These are phyloP conservation scores for Colletotrichum lindemuthianum DNA, from an alignment of 2,329 filamentous ascomycete genomes.

Conservation along the genomic window DNA sequence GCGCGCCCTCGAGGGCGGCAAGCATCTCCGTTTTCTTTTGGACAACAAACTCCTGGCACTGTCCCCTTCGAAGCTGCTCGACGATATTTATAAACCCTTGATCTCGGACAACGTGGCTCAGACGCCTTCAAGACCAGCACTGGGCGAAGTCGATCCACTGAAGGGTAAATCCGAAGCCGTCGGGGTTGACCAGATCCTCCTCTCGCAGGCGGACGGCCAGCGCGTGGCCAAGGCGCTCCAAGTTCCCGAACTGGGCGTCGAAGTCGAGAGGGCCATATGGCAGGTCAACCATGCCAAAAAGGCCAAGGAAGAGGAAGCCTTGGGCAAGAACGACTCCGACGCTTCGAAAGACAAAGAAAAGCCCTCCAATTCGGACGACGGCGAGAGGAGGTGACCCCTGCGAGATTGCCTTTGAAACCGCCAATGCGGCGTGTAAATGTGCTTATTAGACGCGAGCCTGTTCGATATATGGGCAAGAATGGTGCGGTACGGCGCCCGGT, in stretches of 20 bases:
- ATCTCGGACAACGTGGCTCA: conserved; percentile 45
- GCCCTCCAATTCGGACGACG: conserved; percentile 19
- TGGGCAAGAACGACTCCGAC: conserved; percentile 28
- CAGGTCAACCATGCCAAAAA: conserved; percentile 69
- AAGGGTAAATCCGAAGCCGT: conserved; percentile 34
- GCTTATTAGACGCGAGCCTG: conserved; percentile 20
- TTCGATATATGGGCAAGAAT: conserved; percentile 20
- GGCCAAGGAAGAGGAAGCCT: conserved; percentile 47
- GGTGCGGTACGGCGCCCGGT: neutral
- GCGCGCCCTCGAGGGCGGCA: conserved; percentile 85
- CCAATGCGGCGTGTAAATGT: conserved; percentile 22
- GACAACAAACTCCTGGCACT: conserved; percentile 76
- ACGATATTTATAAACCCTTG: conserved; percentile 74
- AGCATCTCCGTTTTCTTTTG: conserved; percentile 84
- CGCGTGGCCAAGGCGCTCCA: conserved; percentile 70
- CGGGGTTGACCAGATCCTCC: conserved; percentile 50
- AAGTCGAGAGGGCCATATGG: conserved; percentile 80
- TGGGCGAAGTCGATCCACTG: conserved; percentile 39
- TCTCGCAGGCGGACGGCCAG: conserved; percentile 64
- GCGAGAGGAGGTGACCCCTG: conserved; percentile 33
- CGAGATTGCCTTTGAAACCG: neutral
- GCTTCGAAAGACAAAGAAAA: conserved; percentile 37
- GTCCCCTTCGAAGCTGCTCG: conserved; percentile 74
- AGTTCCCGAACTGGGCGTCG: conserved; percentile 75
- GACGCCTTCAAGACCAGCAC: conserved; percentile 42